These are phyloP conservation scores for Candida sp. DNA, from an alignment of 1,139 yeast species.

Conservation along the genomic window DNA sequence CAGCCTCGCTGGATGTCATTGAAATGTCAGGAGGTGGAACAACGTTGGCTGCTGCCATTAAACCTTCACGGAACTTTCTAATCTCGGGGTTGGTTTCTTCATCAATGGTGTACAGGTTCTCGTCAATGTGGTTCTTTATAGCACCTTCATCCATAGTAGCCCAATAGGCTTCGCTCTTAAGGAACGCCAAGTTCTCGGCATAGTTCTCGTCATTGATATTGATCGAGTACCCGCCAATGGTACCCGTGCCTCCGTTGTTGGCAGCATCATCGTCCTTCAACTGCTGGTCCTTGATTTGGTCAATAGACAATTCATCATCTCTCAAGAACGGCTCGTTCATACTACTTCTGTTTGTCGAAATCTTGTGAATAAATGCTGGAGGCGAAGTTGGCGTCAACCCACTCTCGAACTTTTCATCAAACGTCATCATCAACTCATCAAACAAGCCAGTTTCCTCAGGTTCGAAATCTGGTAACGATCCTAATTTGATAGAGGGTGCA, in stretches of 20 bases:
- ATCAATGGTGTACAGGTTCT: slow-evolving; percentile 3
- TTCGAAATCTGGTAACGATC: slow-evolving; percentile 35
- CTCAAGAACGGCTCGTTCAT: slow-evolving; percentile 38
- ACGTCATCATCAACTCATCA: slow-evolving; percentile 35
- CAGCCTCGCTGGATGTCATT: neutral
- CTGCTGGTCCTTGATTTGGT: slow-evolving; percentile 47
- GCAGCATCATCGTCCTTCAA: slow-evolving; percentile 27
- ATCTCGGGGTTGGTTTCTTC: slow-evolving; percentile 2
- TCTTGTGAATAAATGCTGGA: slow-evolving; percentile 14
- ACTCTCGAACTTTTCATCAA: slow-evolving; percentile 28
- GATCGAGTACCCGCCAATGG: slow-evolving; percentile 8
- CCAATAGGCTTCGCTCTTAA: slow-evolving; percentile 38
- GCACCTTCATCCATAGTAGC: slow-evolving; percentile 24
- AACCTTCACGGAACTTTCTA: neutral
- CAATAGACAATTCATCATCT: slow-evolving; percentile 49
- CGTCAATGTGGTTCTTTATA: slow-evolving; percentile 6
- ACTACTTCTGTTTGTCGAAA: neutral
- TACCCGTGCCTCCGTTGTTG: slow-evolving; percentile 18
- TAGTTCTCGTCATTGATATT: slow-evolving; percentile 1
- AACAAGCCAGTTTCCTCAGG: slow-evolving; percentile 31
- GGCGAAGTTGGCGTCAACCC: slow-evolving; percentile 20
- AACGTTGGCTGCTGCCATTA: neutral
- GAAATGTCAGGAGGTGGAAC: neutral
- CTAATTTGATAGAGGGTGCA: slow-evolving; percentile 14
- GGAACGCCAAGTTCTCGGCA: slow-evolving; percentile 38